Evolutionary conservation across 306 rosid genomes (phyloP).

Genomic region (Cicer cuneatum): DNA sequence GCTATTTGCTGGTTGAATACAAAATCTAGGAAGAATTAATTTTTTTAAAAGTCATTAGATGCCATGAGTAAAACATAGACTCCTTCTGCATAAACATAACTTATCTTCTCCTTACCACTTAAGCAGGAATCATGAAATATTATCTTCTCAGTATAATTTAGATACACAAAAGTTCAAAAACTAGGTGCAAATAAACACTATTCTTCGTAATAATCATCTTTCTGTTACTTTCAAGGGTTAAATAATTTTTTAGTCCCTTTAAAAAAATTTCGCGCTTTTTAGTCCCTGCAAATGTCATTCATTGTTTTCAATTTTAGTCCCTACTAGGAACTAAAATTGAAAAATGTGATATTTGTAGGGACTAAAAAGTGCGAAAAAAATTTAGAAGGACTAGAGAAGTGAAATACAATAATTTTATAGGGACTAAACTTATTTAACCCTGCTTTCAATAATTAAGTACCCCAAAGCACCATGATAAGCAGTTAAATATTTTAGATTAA

Average conservation of each 20-base stretch:
- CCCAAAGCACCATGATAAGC: conserved; percentile 29
- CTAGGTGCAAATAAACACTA: conserved; percentile 16
- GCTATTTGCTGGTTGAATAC: conserved; percentile 15
- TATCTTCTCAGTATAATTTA: neutral
- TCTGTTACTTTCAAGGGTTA: neutral
- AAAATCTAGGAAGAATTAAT: conserved; percentile 16
- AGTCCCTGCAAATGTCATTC: too few species aligned
- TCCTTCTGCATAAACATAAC: conserved; percentile 4
- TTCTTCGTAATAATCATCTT: conserved; percentile 9
- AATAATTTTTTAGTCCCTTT: too few species aligned
- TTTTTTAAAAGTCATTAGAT: conserved; percentile 15
- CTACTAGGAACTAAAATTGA: too few species aligned
- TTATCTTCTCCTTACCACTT: conserved; percentile 21
- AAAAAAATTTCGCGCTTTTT: too few species aligned
- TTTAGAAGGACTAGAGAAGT: too few species aligned
- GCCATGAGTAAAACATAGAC: neutral
- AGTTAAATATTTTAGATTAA: conserved; percentile 12
- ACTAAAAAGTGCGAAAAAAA: too few species aligned
- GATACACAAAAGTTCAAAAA: conserved; percentile 1
- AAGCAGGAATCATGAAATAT: conserved; percentile 9
- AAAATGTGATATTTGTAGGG: too few species aligned
- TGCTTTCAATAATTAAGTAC: conserved; percentile 6
- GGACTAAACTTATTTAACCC: too few species aligned
- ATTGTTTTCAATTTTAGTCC: too few species aligned
- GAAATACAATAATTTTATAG: too few species aligned